Percentiles rank a stretch among this genome's conserved stretches.
phyloP scores from a whole-genome alignment of 2,329 filamentous ascomycete genomes.

The Apiospora sp. region DNA sequence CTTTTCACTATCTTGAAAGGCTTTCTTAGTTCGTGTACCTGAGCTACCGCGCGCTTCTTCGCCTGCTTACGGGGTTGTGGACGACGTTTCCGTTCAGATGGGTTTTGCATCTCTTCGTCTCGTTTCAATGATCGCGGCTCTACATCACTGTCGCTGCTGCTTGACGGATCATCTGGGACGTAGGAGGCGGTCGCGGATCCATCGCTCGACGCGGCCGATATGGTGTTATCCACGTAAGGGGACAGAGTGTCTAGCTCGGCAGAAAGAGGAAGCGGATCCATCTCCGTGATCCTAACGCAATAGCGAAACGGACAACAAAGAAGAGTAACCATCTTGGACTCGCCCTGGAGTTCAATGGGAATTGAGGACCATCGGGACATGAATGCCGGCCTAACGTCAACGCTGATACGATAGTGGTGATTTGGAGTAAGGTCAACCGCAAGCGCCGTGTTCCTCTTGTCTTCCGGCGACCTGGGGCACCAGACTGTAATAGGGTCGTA shows the following conservation, averaged over 20 bases:
- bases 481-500: not conserved
- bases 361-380: not conserved
- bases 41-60: not conserved
- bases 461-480: not conserved
- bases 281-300: not conserved
- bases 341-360: not conserved
- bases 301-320: not conserved
- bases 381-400: not conserved
- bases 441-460: conserved; percentile 5
- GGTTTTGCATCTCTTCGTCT: not conserved
- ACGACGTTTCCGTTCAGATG: not conserved
- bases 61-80: not conserved
- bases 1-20: not conserved
- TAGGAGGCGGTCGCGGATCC: not conserved
- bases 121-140: not conserved
- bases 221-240: not conserved
- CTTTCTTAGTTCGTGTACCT: not conserved
- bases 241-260: not conserved
- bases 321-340: not conserved
- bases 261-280: conserved; percentile 1
- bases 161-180: not conserved
- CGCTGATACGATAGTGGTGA: not conserved
- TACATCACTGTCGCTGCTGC: not conserved
- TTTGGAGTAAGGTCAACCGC: not conserved
- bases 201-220: not conserved